Percentiles rank a stretch among this genome's conserved stretches.
phyloP scores from a whole-genome alignment of 805 yeast species.

The Schizosaccharomyces octosporus region DNA sequence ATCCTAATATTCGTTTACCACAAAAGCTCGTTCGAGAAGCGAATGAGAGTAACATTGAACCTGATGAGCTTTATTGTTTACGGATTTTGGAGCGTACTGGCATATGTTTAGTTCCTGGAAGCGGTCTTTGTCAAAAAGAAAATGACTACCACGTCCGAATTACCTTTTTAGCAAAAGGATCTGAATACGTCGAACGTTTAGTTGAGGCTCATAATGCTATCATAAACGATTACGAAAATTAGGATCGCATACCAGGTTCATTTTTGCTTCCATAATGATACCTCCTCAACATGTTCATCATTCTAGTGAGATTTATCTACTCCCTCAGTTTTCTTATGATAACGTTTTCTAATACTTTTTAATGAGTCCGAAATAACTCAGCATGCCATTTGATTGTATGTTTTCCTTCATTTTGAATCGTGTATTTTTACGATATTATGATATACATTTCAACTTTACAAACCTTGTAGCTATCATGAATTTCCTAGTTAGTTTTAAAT shows the following conservation, averaged over 20 bases:
- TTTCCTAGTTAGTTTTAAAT: too few species aligned
- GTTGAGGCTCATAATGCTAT: conserved; percentile 53
- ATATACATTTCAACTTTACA: too few species aligned
- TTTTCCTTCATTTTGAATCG: too few species aligned
- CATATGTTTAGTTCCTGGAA: conserved; percentile 91
- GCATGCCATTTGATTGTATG: too few species aligned
- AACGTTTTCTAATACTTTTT: too few species aligned
- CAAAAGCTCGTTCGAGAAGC: conserved; percentile 41
- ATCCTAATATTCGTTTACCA: conserved; percentile 53
- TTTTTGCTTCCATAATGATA: too few species aligned
- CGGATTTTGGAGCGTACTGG: conserved; percentile 70
- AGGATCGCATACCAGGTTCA: not conserved
- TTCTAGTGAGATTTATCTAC: too few species aligned
- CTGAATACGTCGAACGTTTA: conserved; percentile 67
- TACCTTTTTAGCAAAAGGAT: conserved; percentile 87
- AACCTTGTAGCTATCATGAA: too few species aligned
- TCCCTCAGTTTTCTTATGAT: too few species aligned
- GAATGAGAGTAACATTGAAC: conserved; percentile 25
- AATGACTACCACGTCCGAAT: conserved; percentile 88
- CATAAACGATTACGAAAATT: conserved; percentile 23
- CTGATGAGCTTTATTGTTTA: conserved; percentile 78
- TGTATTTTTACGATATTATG: too few species aligned
- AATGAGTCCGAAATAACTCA: too few species aligned
- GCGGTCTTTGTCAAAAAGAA: conserved; percentile 81
- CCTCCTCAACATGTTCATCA: too few species aligned